These are phyloP conservation scores for Hemisphaericaspora xylofermentans DNA, from an alignment of 1,139 yeast genomes.

Conservation along the genomic window DNA sequence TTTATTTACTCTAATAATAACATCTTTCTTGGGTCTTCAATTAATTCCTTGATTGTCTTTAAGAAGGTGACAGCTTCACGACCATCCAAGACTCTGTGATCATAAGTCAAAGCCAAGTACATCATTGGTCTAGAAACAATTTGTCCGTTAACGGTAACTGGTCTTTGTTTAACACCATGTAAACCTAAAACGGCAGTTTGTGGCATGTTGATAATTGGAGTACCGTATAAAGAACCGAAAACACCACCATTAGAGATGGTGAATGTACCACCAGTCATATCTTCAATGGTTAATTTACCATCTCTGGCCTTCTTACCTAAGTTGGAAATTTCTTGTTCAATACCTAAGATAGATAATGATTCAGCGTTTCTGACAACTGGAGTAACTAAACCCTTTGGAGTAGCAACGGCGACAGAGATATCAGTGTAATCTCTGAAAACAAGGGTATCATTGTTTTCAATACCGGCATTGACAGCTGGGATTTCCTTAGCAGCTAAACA, in stretches of 20 bases:
- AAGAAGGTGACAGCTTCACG: slow-evolving; percentile 98
- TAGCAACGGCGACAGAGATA: slow-evolving; percentile 95
- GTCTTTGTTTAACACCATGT: slow-evolving; percentile 97
- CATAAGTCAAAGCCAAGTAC: slow-evolving; percentile 98
- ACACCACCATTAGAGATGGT: slow-evolving; percentile 99
- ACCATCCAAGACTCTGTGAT: slow-evolving; percentile 97
- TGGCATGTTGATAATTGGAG: slow-evolving; percentile 97
- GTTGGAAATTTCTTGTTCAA: slow-evolving; percentile 79
- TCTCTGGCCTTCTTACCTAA: slow-evolving; percentile 96
- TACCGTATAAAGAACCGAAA: slow-evolving; percentile 95
- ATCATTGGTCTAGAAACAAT: slow-evolving; percentile 98
- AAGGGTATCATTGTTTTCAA: slow-evolving; percentile 89
- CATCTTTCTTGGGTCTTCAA: slow-evolving; percentile 99
- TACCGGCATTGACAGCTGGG: slow-evolving; percentile 94
- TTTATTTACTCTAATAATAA: slow-evolving; percentile 54
- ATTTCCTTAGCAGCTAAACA: slow-evolving; percentile 91
- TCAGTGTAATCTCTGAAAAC: slow-evolving; percentile 96
- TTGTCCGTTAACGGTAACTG: slow-evolving; percentile 95
- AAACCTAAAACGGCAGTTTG: slow-evolving; percentile 98
- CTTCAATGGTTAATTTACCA: slow-evolving; percentile 93
- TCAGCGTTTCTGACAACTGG: slow-evolving; percentile 98
- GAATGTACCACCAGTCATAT: slow-evolving; percentile 99
- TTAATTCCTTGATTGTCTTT: slow-evolving; percentile 91
- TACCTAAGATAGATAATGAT: slow-evolving; percentile 81
- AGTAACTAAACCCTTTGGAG: slow-evolving; percentile 98